Evolutionary conservation across 345 rosid genomes (phyloP).

Genomic region (Salix viminalis): DNA sequence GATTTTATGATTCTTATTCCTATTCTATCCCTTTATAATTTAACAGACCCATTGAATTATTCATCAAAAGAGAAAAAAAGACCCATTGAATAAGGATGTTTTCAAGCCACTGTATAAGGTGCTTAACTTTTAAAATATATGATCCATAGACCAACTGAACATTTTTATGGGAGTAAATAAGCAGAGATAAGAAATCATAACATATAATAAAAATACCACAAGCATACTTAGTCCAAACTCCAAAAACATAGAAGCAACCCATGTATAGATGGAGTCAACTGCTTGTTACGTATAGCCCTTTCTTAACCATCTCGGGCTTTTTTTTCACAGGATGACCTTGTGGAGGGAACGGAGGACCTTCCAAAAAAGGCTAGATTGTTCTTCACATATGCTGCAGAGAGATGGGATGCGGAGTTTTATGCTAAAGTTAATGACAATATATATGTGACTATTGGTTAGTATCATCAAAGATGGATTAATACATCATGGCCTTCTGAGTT

Average conservation of each 20-base stretch:
- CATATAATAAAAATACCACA: neutral
- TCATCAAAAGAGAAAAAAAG: neutral
- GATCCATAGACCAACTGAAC: neutral
- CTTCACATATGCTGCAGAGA: slow-evolving; percentile 46
- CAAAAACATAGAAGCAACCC: neutral
- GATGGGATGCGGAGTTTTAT: slow-evolving; percentile 73
- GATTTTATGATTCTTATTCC: neutral
- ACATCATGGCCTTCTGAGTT: neutral
- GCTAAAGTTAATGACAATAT: slow-evolving; percentile 71
- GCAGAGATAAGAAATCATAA: neutral
- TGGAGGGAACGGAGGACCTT: slow-evolving; percentile 48
- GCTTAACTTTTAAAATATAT: neutral
- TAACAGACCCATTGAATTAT: neutral
- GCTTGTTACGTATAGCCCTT: neutral
- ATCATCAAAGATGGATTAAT: neutral
- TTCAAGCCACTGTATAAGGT: neutral
- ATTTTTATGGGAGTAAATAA: neutral
- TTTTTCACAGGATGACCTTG: slow-evolving; percentile 43
- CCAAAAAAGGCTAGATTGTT: slow-evolving; percentile 51
- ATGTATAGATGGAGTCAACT: slow-evolving; percentile 2
- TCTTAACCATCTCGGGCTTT: neutral
- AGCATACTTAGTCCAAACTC: neutral
- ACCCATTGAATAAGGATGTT: neutral
- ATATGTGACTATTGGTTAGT: slow-evolving; percentile 62
- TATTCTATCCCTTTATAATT: neutral